Evolutionary conservation across 768 basidiomycete species (phyloP), one percentile per base, ranked within the genome.

Genomic region (Lyophyllum decastes): DNA sequence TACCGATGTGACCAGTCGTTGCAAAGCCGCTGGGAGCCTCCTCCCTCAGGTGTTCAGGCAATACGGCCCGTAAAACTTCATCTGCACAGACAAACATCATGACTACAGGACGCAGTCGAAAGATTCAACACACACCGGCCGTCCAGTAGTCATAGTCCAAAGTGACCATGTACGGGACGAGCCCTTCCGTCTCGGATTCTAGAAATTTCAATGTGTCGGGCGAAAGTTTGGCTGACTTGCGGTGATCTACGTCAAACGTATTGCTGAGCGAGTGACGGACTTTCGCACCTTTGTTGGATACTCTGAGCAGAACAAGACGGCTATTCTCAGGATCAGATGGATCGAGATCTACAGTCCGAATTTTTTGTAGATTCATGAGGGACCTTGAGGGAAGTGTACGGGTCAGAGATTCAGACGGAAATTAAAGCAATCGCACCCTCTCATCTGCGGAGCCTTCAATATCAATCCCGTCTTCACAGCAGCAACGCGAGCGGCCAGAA

Each of bases 81-180:
- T 92, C 94, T 95, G 52, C 14, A 54, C n/a, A 90, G 49, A 24
- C 49, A 26, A 14, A 34, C 12, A 51, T 54, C 25, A 30, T 5
- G 47, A 58, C 2, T 3, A 47, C 14, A 17, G 40, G 26, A 16
- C 21, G 34, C 48, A 3, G 59, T 22, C 2, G 19, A 40, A 38
- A 0, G 55, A 45, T 35, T 19, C 21, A 34, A 46, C 12, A 61
- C 61, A 44, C 64, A 94, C 95, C 89, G 47, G 92, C 83, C 1
- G 83, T 87, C 96, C 96, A 98, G 71, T 93, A 89, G 66, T 90
- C 81, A 69, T 98, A 98, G 55, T 83, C 81, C 43, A 98, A 73
- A 22, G 86, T 72, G 41, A 98, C 60, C 0, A 72, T 74, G 65
- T 92, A 83, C 16, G 75, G 72, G 8, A 83, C 76, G n/a, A 93